phyloP scores from a whole-genome alignment of 257 asterid species.

The Paraleonurus japonicus region DNA sequence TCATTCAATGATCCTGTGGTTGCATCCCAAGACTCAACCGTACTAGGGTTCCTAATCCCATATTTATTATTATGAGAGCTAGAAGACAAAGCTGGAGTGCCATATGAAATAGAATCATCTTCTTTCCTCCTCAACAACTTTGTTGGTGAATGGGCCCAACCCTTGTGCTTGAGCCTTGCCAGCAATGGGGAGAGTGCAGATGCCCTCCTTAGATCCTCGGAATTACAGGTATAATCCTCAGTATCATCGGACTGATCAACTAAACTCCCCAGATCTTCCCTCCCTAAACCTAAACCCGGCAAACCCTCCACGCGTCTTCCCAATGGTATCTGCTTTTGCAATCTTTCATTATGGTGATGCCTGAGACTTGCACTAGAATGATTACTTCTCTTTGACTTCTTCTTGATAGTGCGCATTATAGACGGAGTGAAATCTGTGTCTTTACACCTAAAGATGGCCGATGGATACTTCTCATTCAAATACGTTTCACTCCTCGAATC shows the following conservation, averaged over 20 bases:
- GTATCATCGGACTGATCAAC: conserved; percentile 79
- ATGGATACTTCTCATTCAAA: conserved; percentile 54
- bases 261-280: conserved; percentile 62
- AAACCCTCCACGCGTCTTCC: conserved; percentile 42
- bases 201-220: conserved; percentile 65
- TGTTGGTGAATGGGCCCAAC: conserved; percentile 51
- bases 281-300: conserved; percentile 39
- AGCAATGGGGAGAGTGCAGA: conserved; percentile 74
- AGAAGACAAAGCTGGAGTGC: conserved; percentile 78
- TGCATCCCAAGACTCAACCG: conserved; percentile 87
- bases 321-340: conserved; percentile 45
- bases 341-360: conserved; percentile 47
- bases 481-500: conserved; percentile 82
- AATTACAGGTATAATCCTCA: conserved; percentile 58
- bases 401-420: conserved; percentile 57
- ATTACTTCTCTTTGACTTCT: conserved; percentile 49
- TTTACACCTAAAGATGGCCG: conserved; percentile 56
- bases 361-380: conserved; percentile 38
- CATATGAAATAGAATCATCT: conserved; percentile 64
- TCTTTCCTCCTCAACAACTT: conserved; percentile 66
- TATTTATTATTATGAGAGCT: conserved; percentile 69
- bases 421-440: conserved; percentile 57
- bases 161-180: conserved; percentile 59
- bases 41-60: conserved; percentile 61
- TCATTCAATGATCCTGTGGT: conserved; percentile 72